Evolutionary conservation across 202 grass and related monocot genomes (phyloP).

Genomic region (Carex sylvatica): DNA sequence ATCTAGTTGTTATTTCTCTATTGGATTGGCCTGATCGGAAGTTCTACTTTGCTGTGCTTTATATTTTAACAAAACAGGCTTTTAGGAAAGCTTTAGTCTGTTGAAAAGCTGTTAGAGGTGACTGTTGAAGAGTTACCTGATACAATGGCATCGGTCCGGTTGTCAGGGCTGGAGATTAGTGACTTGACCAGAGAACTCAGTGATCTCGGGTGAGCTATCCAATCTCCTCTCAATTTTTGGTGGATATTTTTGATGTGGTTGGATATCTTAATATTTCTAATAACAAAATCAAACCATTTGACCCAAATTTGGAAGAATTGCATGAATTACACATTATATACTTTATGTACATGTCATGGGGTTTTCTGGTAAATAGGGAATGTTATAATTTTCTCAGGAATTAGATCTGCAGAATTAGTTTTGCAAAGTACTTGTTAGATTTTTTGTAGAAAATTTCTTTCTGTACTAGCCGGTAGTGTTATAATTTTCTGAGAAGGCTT

Average conservation of each 20-base stretch:
- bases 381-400: background rate
- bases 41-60: background rate
- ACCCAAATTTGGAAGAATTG: background rate
- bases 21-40: background rate
- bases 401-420: background rate
- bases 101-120: conserved; percentile 55
- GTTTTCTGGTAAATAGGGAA: background rate
- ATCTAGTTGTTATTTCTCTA: background rate
- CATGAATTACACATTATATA: background rate
- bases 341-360: background rate
- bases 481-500: background rate
- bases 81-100: conserved; percentile 51
- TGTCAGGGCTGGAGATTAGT: conserved; percentile 60
- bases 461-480: background rate
- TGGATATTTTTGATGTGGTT: conserved; percentile 9
- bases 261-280: conserved; percentile 1
- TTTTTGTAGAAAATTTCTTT: background rate
- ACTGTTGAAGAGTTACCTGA: conserved; percentile 53
- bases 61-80: conserved; percentile 37
- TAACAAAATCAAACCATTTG: background rate
- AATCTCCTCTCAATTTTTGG: background rate
- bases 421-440: background rate
- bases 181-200: conserved; percentile 64
- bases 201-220: conserved; percentile 49
- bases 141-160: conserved; percentile 66